Evolutionary conservation across 2,329 filamentous ascomycete species (phyloP), one percentile per base, ranked within the genome.

Genomic region (Exophiala sp.): DNA sequence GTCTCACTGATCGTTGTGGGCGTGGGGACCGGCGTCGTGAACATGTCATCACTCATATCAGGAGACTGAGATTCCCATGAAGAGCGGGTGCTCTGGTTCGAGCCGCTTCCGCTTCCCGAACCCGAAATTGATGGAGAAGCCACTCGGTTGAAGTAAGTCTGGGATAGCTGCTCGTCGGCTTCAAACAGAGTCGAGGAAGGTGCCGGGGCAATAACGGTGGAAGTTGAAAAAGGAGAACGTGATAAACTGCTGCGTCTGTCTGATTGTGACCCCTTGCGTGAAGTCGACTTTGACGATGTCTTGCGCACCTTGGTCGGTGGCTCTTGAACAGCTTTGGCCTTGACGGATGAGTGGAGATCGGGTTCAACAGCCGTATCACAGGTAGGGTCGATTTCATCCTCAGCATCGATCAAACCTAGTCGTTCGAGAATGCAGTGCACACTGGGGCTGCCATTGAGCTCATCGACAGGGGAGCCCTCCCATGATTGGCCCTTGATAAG

Each of bases 401-500:
- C 45, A 47, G 46, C 39, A 45, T 59, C 55, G 51, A 60, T 50
- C 52, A 60, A 51, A 34, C 46, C 35, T 27, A 59, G 27, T 41
- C 44, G 47, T 42, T 54, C 52, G 18, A 54, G 52, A 18, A 54
- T 48, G 18, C 43, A 35, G 19, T 54, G 52, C n/a, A 54, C 52
- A 29, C 52, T 54, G 32, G 52, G 52, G 32, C n/a, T 41, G 23
- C 48, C 52, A n/a, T 54, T 45, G 23, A 50, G 34, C 34, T 54
- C 52, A 10, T 48, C 35, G n/a, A 54, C 41, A 3, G 43, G 52
- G 1, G 40, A 18, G 6, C 52, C 52, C 4, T 48, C 44, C 52
- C 52, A 54, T 35, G n/a, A 18, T n/a, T 48, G 38, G 18, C 47
- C 52, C 5, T 48, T 35, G 32, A 45, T 38, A 11, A 47, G 30